Conservation (phyloP, 305 asterid species). For the Solanum hybrid region DNA sequence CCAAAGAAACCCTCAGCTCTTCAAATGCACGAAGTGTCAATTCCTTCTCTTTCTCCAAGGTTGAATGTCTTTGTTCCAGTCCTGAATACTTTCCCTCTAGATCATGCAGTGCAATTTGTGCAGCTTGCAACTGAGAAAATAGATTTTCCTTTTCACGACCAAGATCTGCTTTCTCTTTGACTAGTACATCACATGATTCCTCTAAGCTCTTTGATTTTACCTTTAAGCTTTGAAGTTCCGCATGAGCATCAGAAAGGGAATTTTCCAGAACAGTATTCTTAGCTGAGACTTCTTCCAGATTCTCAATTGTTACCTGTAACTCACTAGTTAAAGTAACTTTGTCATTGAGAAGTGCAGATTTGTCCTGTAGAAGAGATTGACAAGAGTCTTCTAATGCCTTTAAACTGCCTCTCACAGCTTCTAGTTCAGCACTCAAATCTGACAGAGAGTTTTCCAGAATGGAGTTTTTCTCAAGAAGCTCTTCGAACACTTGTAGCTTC, state of each 20-base stretch:
- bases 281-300: slow-evolving; percentile 54
- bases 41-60: slow-evolving; percentile 68
- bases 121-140: slow-evolving; percentile 46
- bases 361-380: slow-evolving; percentile 58
- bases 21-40: slow-evolving; percentile 43
- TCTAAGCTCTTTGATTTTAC: slow-evolving; percentile 57
- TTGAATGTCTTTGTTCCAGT: slow-evolving; percentile 45
- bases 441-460: slow-evolving; percentile 76
- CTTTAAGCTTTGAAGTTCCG: slow-evolving; percentile 53
- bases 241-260: slow-evolving; percentile 55
- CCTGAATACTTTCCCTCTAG: slow-evolving; percentile 49
- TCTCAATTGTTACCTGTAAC: slow-evolving; percentile 54
- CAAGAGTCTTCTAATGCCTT: slow-evolving; percentile 54
- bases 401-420: slow-evolving; percentile 63
- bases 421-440: slow-evolving; percentile 76
- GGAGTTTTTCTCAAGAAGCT: slow-evolving; percentile 80
- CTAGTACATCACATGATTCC: slow-evolving; percentile 68
- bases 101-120: slow-evolving; percentile 40
- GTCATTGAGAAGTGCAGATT: slow-evolving; percentile 56
- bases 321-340: slow-evolving; percentile 39
- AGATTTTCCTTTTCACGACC: slow-evolving; percentile 47
- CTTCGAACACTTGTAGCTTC: slow-evolving; percentile 61
- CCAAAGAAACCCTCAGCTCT: slow-evolving; percentile 55
- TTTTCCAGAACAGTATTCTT: slow-evolving; percentile 54
- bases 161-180: slow-evolving; percentile 61